These are phyloP conservation scores for Aspergillus avenaceus DNA, from an alignment of 495 filamentous ascomycete species.

Conservation along the genomic window DNA sequence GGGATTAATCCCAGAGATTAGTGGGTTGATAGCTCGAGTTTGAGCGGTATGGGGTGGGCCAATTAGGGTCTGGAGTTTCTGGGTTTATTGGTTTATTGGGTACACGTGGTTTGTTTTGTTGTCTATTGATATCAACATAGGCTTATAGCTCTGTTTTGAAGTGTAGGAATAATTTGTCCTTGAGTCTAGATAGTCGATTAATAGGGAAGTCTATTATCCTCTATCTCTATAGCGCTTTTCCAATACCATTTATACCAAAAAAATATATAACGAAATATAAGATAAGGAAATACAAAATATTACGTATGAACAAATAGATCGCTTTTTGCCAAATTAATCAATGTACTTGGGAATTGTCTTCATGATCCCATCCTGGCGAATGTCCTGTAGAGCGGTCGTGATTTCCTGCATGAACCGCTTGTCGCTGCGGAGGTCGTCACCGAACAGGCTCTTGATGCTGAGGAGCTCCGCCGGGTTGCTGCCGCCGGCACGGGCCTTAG, in stretches of 20 bases:
- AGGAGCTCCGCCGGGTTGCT: slow-evolving; percentile 33
- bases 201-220: slow-evolving; percentile 24
- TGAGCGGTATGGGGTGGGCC: no score
- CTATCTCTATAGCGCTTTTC: slow-evolving; percentile 21
- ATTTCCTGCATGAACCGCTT: slow-evolving; percentile 37
- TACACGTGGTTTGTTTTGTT: no score
- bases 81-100: no score
- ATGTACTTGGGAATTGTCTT: slow-evolving; percentile 44
- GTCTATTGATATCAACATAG: no score
- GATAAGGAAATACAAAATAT: slow-evolving; percentile 18
- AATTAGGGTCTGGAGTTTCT: no score
- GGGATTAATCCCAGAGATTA: no score
- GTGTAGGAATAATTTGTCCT: no score
- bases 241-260: slow-evolving; percentile 16
- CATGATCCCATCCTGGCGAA: slow-evolving; percentile 37
- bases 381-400: slow-evolving; percentile 36
- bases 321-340: slow-evolving; percentile 16
- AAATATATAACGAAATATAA: slow-evolving; percentile 9
- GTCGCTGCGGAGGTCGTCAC: slow-evolving; percentile 41
- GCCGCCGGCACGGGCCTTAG: slow-evolving; percentile 33
- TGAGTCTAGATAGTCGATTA: no score
- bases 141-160: no score
- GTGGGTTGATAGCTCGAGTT: no score
- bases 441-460: slow-evolving; percentile 39
- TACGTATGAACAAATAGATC: slow-evolving; percentile 13